Conservation (phyloP, 2,329 filamentous ascomycete genomes). For the Malbranchea zuffiana region DNA sequence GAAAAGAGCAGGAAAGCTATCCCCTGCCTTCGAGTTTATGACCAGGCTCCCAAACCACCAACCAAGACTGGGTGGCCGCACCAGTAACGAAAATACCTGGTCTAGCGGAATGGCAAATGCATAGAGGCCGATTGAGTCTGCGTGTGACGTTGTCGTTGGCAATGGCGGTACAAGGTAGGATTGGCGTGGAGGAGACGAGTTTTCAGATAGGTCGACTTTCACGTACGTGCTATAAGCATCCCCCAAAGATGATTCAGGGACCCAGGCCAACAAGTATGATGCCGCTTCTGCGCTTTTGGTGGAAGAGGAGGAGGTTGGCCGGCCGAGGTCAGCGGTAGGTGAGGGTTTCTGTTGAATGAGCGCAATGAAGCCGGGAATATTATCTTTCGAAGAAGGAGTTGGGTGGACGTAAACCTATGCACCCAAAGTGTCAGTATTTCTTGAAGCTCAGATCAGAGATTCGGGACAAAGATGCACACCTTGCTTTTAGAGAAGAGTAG, state of each 20-base stretch:
- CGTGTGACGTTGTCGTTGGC: conserved; percentile 69
- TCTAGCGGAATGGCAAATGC: conserved; percentile 84
- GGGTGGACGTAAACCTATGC: conserved; percentile 90
- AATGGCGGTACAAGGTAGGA: conserved; percentile 85
- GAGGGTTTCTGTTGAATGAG: conserved; percentile 74
- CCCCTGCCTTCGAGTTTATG: conserved; percentile 80
- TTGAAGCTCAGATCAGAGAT: neutral
- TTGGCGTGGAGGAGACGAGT: conserved; percentile 68
- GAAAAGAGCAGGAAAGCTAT: conserved; percentile 90
- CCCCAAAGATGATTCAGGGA: conserved; percentile 79
- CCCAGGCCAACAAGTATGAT: conserved; percentile 80
- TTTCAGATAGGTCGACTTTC: conserved; percentile 86
- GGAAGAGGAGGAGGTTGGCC: conserved; percentile 34
- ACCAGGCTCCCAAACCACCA: conserved; percentile 98
- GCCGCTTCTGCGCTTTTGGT: conserved; percentile 43
- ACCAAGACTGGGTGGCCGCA: conserved; percentile 82
- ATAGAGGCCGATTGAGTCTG: conserved; percentile 62
- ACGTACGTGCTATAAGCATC: conserved; percentile 82
- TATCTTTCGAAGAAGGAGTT: conserved; percentile 84
- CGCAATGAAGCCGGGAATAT: conserved; percentile 87
- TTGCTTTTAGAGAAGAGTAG: conserved; percentile 95
- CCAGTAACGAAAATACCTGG: conserved; percentile 79
- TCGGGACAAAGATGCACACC: conserved; percentile 37
- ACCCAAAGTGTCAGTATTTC: neutral
- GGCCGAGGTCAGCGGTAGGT: conserved; percentile 22